Conservation (phyloP, 345 rosid species). For the Populus davidiana region DNA sequence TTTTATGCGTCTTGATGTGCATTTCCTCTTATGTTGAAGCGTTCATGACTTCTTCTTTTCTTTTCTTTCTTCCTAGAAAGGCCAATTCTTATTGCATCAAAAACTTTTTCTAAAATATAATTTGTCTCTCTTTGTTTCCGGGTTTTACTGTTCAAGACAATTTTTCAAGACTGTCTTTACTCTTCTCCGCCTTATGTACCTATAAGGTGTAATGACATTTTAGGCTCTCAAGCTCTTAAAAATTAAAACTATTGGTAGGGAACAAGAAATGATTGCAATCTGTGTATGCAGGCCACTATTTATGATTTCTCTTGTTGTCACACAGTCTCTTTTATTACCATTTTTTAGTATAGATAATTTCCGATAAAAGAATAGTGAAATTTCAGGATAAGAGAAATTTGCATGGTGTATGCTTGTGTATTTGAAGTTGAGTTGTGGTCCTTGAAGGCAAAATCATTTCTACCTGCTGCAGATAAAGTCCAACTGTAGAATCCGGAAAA, state of each 20-base stretch:
- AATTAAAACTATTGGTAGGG: conserved; percentile 1
- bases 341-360: neutral
- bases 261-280: neutral
- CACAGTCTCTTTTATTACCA: neutral
- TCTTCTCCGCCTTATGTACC: neutral
- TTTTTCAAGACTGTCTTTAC: neutral
- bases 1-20: neutral
- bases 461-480: conserved; percentile 13
- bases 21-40: neutral
- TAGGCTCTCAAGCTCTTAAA: neutral
- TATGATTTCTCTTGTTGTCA: neutral
- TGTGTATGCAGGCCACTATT: neutral
- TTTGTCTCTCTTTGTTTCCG: neutral
- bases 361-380: neutral
- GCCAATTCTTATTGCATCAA: neutral
- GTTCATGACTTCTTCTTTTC: neutral
- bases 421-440: conserved; percentile 2
- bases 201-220: neutral
- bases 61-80: neutral
- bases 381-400: neutral
- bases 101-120: neutral
- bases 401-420: neutral
- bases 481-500: conserved; percentile 13
- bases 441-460: conserved; percentile 7
- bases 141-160: neutral